Evolutionary conservation across 2,329 filamentous ascomycete genomes (phyloP), one percentile per base, ranked within the genome.

Genomic region (Teratosphaeria pseudoeucalypti): DNA sequence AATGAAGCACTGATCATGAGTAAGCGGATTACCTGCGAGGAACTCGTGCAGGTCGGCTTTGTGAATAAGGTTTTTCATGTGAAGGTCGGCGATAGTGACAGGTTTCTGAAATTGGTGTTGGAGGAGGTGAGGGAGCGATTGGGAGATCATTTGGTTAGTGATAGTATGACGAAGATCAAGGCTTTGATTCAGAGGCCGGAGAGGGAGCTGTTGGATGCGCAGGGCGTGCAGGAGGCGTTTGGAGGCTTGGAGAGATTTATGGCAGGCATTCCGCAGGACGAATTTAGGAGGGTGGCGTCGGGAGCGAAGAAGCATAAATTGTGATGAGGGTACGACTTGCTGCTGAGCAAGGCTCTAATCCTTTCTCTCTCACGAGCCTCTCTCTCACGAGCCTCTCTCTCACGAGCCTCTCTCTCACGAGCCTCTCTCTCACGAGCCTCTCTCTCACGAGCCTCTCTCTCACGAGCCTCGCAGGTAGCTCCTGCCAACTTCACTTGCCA

Each of bases 301-400:
- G 91, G 92, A 12, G 84, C 94, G 81, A 97, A 96, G 84, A 90
- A 86, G 72, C 94, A 99, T 77, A 97, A 97, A 79, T 77, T 97
- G 73, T 96, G 66, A 55, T 39, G 34, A 39, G 16, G 9, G 23
- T 1, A 23, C 23, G 23, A 23, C 23, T 23, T 23, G 23, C 23
- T 23, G 23, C 23, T 23, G 23, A 23, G 1, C 23, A 23, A 23
- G 23, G 23, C 23, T 23, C 23, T 23, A 23, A 1, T 23, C 2
- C 23, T 23, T 39, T 39, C 6, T 39, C 4, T 32, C 16, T 14
- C 37, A 43, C 37, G 14, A 43, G 14, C 37, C 37, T 43, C 16
- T 39, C 4, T 32, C 16, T 14, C 37, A 43, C 37, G 14, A 43
- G 14, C 37, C 37, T 43, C 16, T 39, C 4, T 32, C 16, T 14